These are phyloP conservation scores for Fomitopsis betulina DNA, from an alignment of 1,284 basidiomycete genomes.

Conservation along the genomic window DNA sequence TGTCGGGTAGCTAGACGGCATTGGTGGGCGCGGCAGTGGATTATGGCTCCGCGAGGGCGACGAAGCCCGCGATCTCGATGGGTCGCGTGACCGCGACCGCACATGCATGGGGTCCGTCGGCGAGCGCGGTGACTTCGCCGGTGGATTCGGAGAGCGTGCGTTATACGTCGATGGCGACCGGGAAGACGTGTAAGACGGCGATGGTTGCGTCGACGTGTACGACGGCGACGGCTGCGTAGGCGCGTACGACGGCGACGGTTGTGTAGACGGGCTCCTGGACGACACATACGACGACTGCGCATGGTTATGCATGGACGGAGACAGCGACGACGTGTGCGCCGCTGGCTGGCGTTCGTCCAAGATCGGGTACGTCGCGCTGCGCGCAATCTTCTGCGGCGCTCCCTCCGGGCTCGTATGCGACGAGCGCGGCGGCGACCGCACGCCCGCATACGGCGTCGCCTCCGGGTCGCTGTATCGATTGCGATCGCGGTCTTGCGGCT, in stretches of 20 bases:
- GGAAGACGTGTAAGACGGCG: constrained; percentile 6
- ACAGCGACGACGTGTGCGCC: neutral
- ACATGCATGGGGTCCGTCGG: neutral
- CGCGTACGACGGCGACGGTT: constrained; percentile 3
- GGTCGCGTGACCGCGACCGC: neutral
- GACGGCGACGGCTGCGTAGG: constrained; percentile 3
- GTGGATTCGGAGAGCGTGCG: neutral
- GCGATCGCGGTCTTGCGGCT: constrained; percentile 6
- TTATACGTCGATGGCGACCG: constrained; percentile 3
- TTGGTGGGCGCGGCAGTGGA: constrained; percentile 24
- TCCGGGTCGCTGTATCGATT: constrained; percentile 8
- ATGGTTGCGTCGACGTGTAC: constrained; percentile 4
- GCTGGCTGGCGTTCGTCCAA: neutral
- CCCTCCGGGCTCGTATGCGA: constrained; percentile 9
- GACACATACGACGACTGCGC: constrained; percentile 11
- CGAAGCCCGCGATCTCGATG: constrained; percentile 7
- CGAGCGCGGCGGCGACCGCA: constrained; percentile 11
- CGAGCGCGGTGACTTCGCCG: neutral
- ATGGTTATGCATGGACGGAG: constrained; percentile 8
- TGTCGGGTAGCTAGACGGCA: constrained; percentile 11
- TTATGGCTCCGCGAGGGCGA: constrained; percentile 17
- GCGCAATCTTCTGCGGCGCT: constrained; percentile 14
- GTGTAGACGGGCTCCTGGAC: constrained; percentile 3
- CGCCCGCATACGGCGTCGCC: constrained; percentile 11
- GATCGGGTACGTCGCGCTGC: constrained; percentile 16